Percentiles rank a stretch among this genome's conserved stretches.
Evolutionary conservation across 2,329 filamentous ascomycete genomes (phyloP).

Genomic region (Pseudogymnoascus destructans): DNA sequence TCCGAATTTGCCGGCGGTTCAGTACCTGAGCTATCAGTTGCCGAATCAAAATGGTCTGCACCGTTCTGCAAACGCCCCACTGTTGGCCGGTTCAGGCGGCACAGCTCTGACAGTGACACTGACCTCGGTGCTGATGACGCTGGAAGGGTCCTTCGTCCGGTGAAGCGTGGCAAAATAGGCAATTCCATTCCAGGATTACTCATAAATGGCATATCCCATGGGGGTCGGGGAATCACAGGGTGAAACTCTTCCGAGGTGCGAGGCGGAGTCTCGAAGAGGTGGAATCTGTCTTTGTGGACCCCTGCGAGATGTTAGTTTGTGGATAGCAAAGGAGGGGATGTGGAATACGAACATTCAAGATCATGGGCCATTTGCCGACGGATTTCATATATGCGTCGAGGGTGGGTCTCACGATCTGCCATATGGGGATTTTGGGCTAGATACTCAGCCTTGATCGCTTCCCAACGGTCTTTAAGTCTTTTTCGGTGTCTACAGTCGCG

Average conservation of each 20-base stretch:
- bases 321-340: neutral
- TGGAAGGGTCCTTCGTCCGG: neutral
- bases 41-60: neutral
- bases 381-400: neutral
- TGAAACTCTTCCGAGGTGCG: neutral
- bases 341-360: neutral
- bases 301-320: neutral
- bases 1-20: neutral
- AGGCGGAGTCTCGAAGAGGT: neutral
- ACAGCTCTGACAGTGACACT: no score
- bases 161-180: neutral
- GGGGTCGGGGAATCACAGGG: neutral
- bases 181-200: neutral
- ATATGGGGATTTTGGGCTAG: neutral
- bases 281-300: neutral
- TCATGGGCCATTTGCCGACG: neutral
- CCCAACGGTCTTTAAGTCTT: neutral
- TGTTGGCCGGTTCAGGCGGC: neutral
- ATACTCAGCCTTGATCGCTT: neutral
- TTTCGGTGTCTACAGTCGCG: neutral
- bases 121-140: neutral
- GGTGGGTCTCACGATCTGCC: neutral
- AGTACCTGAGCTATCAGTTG: neutral
- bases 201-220: neutral
- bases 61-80: neutral